A percentile compares a stretch with the other conserved stretches of the same genome.
These are phyloP conservation scores for Ajuga reptans DNA, from an alignment of 305 asterid species.

Conservation along the genomic window DNA sequence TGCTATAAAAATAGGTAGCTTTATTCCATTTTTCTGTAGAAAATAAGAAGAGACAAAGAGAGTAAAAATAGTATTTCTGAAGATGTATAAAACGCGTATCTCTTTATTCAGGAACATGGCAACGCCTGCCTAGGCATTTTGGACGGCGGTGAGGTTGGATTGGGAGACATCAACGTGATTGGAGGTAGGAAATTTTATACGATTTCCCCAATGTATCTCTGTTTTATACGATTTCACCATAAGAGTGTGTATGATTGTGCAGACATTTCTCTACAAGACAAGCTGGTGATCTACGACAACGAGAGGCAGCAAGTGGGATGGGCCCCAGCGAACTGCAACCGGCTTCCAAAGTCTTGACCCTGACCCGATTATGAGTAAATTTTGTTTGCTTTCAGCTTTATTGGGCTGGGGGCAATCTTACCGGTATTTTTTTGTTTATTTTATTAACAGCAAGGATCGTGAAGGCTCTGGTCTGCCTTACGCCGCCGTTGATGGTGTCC, in stretches of 20 bases:
- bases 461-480: constrained; percentile 9
- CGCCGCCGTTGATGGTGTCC: constrained; percentile 23
- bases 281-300: constrained; percentile 74
- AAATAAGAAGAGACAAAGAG: too few species aligned
- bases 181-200: constrained; percentile 49
- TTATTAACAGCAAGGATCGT: constrained; percentile 44
- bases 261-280: constrained; percentile 76
- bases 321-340: constrained; percentile 68
- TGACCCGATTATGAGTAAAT: constrained; percentile 25
- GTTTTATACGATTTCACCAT: too few species aligned
- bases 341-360: constrained; percentile 59
- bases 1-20: too few species aligned
- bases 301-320: constrained; percentile 69
- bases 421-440: constrained; percentile 34
- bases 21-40: background rate
- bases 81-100: background rate
- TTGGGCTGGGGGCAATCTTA: constrained; percentile 39
- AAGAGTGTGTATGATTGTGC: constrained; percentile 11
- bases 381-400: constrained; percentile 28
- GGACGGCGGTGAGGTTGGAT: constrained; percentile 61
- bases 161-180: constrained; percentile 45
- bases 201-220: background rate
- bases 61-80: background rate
- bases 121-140: constrained; percentile 78
- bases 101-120: constrained; percentile 53